These are phyloP conservation scores for Adansonia gregorii DNA, from an alignment of 441 rosid genomes.

Conservation along the genomic window DNA sequence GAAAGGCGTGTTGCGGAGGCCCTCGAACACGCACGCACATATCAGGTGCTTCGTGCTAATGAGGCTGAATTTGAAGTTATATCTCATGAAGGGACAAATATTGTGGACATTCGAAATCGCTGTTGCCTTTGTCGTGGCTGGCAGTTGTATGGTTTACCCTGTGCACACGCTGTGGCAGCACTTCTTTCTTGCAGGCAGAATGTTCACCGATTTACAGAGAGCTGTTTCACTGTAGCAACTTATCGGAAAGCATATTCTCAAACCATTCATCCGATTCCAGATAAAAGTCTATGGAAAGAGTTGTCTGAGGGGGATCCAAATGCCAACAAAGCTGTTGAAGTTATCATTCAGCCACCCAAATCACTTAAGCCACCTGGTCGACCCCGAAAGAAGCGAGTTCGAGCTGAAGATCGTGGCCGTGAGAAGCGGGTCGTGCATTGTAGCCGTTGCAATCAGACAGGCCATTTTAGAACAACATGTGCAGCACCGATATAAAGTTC, in stretches of 20 bases:
- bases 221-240: slow-evolving; percentile 94
- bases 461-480: slow-evolving; percentile 96
- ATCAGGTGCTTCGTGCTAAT: slow-evolving; percentile 91
- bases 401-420: slow-evolving; percentile 88
- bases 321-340: slow-evolving; percentile 43
- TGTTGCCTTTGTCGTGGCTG: slow-evolving; percentile 93
- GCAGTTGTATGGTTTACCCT: slow-evolving; percentile 93
- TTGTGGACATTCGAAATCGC: slow-evolving; percentile 85
- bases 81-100: slow-evolving; percentile 88
- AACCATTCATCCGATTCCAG: slow-evolving; percentile 95
- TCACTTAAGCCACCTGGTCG: slow-evolving; percentile 93
- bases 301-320: slow-evolving; percentile 68
- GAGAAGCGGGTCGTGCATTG: slow-evolving; percentile 94
- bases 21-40: slow-evolving; percentile 82
- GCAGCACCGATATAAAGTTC: slow-evolving; percentile 77
- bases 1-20: slow-evolving; percentile 89
- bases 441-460: slow-evolving; percentile 96
- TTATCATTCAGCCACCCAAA: slow-evolving; percentile 77
- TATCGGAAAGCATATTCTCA: slow-evolving; percentile 92
- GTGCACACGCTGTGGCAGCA: slow-evolving; percentile 93
- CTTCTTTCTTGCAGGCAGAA: slow-evolving; percentile 96
- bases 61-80: slow-evolving; percentile 97
- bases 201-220: slow-evolving; percentile 91
- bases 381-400: slow-evolving; percentile 85
- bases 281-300: slow-evolving; percentile 87